Conservation (phyloP, 148 eudicot genomes). For the Persicaria maculosa region DNA sequence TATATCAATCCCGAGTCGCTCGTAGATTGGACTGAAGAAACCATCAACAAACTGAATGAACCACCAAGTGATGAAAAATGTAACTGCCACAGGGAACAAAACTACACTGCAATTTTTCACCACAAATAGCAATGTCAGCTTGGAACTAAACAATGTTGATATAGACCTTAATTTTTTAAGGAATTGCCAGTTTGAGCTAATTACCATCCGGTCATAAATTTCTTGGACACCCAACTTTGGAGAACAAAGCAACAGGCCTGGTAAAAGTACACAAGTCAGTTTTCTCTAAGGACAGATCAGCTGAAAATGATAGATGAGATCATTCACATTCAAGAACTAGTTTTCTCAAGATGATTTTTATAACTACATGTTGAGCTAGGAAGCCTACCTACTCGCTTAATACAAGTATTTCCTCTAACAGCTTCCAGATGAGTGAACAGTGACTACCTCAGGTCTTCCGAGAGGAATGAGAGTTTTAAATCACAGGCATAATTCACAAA, state of each 20-base stretch:
- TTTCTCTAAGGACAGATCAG: not conserved
- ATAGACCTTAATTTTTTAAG: conserved; percentile 6
- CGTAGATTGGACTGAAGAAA: conserved; percentile 71
- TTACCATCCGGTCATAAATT: conserved; percentile 75
- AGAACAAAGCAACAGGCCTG: conserved; percentile 67
- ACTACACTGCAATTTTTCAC: conserved; percentile 46
- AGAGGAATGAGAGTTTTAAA: not conserved
- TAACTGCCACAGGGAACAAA: conserved; percentile 67
- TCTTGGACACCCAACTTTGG: conserved; percentile 64
- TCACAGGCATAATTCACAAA: not conserved
- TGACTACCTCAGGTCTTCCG: not conserved
- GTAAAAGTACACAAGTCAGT: conserved; percentile 3
- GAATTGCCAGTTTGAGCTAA: conserved; percentile 16
- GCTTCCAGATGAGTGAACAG: not conserved
- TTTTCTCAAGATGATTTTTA: not conserved
- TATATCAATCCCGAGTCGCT: conserved; percentile 49
- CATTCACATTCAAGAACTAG: not conserved
- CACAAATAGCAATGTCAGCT: conserved; percentile 16
- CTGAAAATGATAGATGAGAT: not conserved
- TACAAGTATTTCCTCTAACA: not conserved
- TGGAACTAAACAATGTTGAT: conserved; percentile 3
- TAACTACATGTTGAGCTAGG: not conserved
- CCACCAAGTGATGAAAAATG: conserved; percentile 69
- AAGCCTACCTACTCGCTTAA: not conserved
- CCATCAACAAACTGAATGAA: conserved; percentile 69